Evolutionary conservation across 257 asterid species (phyloP).

Genomic region (Apocynum venetum): DNA sequence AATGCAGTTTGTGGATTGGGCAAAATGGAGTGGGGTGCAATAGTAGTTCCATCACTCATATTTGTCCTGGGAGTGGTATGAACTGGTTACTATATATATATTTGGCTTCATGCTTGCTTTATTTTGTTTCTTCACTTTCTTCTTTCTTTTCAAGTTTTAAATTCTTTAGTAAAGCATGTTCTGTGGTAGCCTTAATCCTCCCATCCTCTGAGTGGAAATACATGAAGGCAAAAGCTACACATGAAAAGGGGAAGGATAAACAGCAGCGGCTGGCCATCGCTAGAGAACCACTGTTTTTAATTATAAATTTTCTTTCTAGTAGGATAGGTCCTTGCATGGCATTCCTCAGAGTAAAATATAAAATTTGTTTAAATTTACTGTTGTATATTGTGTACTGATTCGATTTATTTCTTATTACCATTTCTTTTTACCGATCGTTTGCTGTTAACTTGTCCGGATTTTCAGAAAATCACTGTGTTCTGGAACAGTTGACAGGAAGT

Average conservation of each 20-base stretch:
- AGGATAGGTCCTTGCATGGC: not conserved
- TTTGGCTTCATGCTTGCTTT: not conserved
- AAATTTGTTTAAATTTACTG: not conserved
- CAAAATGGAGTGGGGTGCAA: conserved; percentile 80
- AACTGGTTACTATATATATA: too few relatives aligned
- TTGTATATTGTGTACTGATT: not conserved
- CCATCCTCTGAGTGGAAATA: not conserved
- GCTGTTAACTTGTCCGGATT: not conserved
- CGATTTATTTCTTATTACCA: not conserved
- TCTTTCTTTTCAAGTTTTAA: not conserved
- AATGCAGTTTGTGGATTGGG: conserved; percentile 97
- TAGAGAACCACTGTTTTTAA: not conserved
- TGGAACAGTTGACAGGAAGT: not conserved
- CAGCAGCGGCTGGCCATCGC: not conserved
- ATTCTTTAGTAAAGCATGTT: not conserved
- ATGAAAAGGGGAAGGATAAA: not conserved
- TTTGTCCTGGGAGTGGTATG: not conserved
- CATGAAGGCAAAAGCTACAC: not conserved
- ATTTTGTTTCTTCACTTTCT: not conserved
- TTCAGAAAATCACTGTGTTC: not conserved
- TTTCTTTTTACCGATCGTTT: too few relatives aligned
- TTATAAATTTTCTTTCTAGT: not conserved
- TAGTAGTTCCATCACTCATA: conserved; percentile 17
- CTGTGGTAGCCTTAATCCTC: not conserved
- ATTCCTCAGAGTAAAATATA: not conserved